Evolutionary conservation across 2,329 filamentous ascomycete species (phyloP).

Genomic region (Trichoderma harzianum): DNA sequence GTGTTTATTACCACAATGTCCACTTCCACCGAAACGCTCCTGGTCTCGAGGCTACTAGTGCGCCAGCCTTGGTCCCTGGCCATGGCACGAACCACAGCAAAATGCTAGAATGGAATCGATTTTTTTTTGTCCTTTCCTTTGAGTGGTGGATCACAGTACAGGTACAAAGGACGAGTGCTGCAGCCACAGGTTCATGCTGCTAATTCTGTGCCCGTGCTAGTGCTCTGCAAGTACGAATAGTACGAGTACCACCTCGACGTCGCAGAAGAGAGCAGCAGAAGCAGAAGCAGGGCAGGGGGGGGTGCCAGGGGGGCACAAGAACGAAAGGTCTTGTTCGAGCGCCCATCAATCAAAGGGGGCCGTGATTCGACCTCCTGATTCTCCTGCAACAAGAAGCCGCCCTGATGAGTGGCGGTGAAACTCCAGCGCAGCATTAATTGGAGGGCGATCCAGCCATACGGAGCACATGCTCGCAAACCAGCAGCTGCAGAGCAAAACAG

Average conservation of each 20-base stretch:
- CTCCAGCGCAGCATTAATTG: slow-evolving; percentile 7
- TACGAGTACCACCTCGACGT: slow-evolving; percentile 1
- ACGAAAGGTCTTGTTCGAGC: background rate
- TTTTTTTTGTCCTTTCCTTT: background rate
- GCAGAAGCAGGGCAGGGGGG: slow-evolving; percentile 6
- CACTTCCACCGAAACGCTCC: background rate
- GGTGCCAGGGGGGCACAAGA: background rate
- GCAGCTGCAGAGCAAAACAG: background rate
- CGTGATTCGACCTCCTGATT: slow-evolving; percentile 12
- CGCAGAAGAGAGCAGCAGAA: slow-evolving; percentile 6
- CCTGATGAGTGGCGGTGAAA: slow-evolving; percentile 20
- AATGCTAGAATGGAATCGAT: background rate
- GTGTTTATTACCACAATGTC: background rate
- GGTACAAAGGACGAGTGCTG: background rate
- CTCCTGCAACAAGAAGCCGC: slow-evolving; percentile 15
- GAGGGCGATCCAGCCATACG: slow-evolving; percentile 7
- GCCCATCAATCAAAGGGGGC: slow-evolving; percentile 11
- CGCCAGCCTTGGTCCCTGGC: slow-evolving; percentile 3
- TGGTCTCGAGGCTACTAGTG: slow-evolving; percentile 12
- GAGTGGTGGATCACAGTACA: slow-evolving; percentile 2
- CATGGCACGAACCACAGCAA: slow-evolving; percentile 13
- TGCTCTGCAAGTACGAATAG: background rate
- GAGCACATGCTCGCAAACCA: background rate
- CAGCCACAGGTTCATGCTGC: background rate
- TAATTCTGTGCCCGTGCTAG: background rate